A percentile compares a stretch with the other conserved stretches of the same genome.
phyloP scores from a whole-genome alignment of 148 eudicot species.

The Heliamphora exappendiculata region DNA sequence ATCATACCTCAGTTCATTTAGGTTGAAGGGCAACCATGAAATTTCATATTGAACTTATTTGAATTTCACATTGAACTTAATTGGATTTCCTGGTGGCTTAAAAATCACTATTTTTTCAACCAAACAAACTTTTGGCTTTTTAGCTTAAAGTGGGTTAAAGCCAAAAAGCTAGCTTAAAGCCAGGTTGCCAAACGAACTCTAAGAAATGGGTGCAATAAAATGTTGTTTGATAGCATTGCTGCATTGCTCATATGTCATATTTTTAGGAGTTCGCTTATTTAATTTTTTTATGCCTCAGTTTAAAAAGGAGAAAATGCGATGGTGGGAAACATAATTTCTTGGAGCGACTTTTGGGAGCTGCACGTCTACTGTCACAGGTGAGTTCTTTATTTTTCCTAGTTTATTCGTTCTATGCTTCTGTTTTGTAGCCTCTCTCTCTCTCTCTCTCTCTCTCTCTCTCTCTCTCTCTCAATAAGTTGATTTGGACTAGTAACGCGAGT shows the following conservation, averaged over 20 bases:
- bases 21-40: no score
- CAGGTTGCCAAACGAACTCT: no score
- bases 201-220: background rate
- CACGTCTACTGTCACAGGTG: conserved; percentile 81
- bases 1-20: no score
- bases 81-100: no score
- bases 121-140: no score
- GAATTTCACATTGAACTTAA: no score
- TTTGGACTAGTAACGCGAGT: background rate
- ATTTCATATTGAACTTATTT: no score
- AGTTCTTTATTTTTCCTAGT: background rate
- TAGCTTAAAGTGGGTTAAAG: no score
- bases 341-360: conserved; percentile 76
- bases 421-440: background rate
- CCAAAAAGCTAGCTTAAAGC: no score
- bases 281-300: conserved; percentile 32
- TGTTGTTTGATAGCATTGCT: background rate
- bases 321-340: conserved; percentile 56
- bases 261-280: background rate
- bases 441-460: background rate
- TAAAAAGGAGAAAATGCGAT: conserved; percentile 56
- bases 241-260: background rate
- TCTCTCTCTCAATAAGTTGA: background rate
- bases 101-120: no score
- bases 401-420: background rate